Evolutionary conservation across 176 grass and related monocot genomes (phyloP).

Genomic region (Rhynchospora breviuscula): DNA sequence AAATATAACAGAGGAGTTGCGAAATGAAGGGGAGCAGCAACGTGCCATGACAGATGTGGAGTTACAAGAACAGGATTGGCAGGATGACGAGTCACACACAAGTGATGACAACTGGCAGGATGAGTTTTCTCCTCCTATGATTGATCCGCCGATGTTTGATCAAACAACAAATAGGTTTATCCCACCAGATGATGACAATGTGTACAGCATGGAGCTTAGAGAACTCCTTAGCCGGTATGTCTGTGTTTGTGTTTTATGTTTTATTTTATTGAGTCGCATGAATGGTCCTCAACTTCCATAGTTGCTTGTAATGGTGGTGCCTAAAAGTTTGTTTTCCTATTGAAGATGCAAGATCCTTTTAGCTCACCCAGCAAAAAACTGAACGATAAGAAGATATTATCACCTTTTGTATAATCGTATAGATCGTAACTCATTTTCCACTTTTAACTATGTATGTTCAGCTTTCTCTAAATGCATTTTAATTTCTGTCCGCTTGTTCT

Average conservation of each 20-base stretch:
- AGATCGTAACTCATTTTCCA: not conserved
- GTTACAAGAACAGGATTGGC: constrained; percentile 50
- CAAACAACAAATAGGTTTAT: constrained; percentile 64
- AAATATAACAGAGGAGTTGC: constrained; percentile 46
- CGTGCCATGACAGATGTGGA: constrained; percentile 40
- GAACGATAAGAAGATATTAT: too few species aligned
- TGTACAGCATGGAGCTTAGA: constrained; percentile 94
- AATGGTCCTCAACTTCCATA: not conserved
- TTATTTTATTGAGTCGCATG: not conserved
- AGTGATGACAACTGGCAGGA: constrained; percentile 81
- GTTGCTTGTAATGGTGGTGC: not conserved
- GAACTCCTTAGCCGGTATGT: constrained; percentile 89
- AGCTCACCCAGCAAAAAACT: not conserved
- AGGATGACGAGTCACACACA: constrained; percentile 64
- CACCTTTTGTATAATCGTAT: not conserved
- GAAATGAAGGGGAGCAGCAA: constrained; percentile 39
- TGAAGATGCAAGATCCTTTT: too few species aligned
- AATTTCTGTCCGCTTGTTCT: not conserved
- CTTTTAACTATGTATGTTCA: not conserved
- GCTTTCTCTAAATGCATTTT: not conserved
- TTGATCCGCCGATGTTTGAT: constrained; percentile 45
- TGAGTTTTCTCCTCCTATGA: constrained; percentile 50
- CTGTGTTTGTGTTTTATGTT: not conserved
- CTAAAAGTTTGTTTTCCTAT: not conserved
- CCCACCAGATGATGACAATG: constrained; percentile 84